Evolutionary conservation across 805 yeast species (phyloP).

Genomic region (Dipodascopsis uninucleata): DNA sequence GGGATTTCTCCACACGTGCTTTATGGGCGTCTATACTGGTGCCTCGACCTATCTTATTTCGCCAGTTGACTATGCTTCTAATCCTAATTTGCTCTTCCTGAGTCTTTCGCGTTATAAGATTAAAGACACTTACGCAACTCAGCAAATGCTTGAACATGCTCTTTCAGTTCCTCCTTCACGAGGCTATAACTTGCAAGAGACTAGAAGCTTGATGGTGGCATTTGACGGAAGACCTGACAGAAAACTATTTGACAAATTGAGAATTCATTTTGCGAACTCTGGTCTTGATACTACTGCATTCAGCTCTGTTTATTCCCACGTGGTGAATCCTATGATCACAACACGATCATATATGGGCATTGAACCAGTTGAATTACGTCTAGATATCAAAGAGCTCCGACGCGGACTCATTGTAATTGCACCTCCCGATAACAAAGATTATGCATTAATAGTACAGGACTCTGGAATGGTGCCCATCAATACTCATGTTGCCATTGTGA

Average conservation of each 20-base stretch:
- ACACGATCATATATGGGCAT: slow-evolving; percentile 83
- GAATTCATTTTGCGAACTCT: slow-evolving; percentile 60
- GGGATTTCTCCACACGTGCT: slow-evolving; percentile 82
- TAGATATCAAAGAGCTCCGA: slow-evolving; percentile 85
- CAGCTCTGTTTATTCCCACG: slow-evolving; percentile 73
- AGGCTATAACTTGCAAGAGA: slow-evolving; percentile 55
- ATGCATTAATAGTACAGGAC: slow-evolving; percentile 76
- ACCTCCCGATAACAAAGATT: slow-evolving; percentile 45
- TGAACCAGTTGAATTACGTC: slow-evolving; percentile 80
- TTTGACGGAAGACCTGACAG: slow-evolving; percentile 71
- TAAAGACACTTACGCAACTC: slow-evolving; percentile 80
- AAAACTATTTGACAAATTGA: slow-evolving; percentile 49
- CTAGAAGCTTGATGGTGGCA: slow-evolving; percentile 81
- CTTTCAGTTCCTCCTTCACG: slow-evolving; percentile 56
- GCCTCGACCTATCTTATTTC: slow-evolving; percentile 77
- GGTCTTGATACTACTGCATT: slow-evolving; percentile 65
- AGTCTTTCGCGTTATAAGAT: slow-evolving; percentile 73
- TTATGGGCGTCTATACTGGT: slow-evolving; percentile 70
- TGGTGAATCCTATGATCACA: slow-evolving; percentile 76
- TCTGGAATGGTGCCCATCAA: slow-evolving; percentile 95
- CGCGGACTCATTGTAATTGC: slow-evolving; percentile 77
- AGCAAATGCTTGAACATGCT: slow-evolving; percentile 77
- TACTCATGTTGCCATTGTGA: slow-evolving; percentile 89
- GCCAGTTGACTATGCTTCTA: slow-evolving; percentile 69
- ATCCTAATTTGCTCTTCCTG: slow-evolving; percentile 67